Base-by-base conservation (phyloP, 495 filamentous ascomycete genomes). In the Amorphotheca resinae region DNA sequence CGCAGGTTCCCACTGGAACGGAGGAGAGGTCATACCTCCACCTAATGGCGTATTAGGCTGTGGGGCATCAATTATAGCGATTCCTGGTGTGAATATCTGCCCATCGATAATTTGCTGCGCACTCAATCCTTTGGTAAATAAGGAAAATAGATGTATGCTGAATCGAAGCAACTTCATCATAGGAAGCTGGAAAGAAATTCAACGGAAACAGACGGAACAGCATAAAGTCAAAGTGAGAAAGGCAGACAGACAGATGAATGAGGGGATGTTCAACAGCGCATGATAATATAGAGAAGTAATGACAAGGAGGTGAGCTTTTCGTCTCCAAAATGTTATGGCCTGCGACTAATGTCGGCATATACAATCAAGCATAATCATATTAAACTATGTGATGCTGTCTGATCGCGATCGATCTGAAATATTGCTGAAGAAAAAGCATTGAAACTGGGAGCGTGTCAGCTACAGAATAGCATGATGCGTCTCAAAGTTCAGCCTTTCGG, bases 31-130 rank as follows among this genome's bases (percentile, higher is more conserved):
- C 68, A 49, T 54, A 73, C 76, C 70, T 59, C 77, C 79, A 35
- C 79, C 79, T 28, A 79, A 55, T 4, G 79, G 77, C 4, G 77
- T 81, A 38, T 72, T 69, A 23, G 79, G 79, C 52, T 83, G 77
- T 9, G 77, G 79, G 34, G 74, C 64, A 58, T 79, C 69, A 15
- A 82, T 53, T 42, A 82, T 69, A 9, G 68, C 76, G 46, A 80
- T 62, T 3, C 77, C 76, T 9, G 77, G 77, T 2, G 76, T 82
- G 46, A 65, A 79, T 43, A 80, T 68, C 51, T 80, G 76, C 22
- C 76, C 75, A 36, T 68, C 69, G 7, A 75, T 59, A 23, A 74
- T 62, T 12, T 51, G 43, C 30, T 55, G 52, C n/a, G 48, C 52
- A 8, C 15, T 43, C 37, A 40, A 14, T 21, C 38, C 43, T 36